phyloP scores from a whole-genome alignment of 2,329 filamentous ascomycete species.

The Fusarium sp. region DNA sequence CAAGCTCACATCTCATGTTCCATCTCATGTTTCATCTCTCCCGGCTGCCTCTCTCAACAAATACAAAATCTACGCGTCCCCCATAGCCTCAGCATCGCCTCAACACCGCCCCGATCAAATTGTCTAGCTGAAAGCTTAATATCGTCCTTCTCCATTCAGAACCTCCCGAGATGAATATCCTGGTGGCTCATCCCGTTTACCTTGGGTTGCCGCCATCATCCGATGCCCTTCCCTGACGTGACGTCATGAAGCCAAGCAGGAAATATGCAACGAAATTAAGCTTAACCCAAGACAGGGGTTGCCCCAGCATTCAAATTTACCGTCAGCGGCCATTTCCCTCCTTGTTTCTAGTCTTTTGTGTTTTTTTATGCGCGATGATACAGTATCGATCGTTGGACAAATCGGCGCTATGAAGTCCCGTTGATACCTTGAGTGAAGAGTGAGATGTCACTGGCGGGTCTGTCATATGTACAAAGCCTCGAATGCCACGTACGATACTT shows the following conservation, averaged over 20 bases:
- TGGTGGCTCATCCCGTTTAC: not conserved
- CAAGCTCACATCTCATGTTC: not conserved
- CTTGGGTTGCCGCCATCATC: not conserved
- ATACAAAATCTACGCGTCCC: not conserved
- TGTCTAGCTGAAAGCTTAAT: not conserved
- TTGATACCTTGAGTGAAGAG: not conserved
- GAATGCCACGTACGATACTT: not conserved
- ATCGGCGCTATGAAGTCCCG: conserved; percentile 3
- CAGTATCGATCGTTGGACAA: conserved; percentile 4
- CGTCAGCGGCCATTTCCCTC: not conserved
- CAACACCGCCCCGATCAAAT: conserved; percentile 15
- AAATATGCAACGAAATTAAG: conserved; percentile 11
- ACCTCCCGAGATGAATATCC: not conserved
- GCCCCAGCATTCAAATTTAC: not conserved
- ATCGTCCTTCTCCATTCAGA: conserved; percentile 8
- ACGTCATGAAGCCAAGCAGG: not conserved
- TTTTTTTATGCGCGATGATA: not conserved
- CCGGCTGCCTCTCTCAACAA: not conserved
- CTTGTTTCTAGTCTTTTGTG: conserved; percentile 3
- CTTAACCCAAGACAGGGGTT: conserved; percentile 12
- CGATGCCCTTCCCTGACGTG: not conserved
- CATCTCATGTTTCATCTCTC: not conserved
- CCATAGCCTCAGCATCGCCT: conserved; percentile 8
- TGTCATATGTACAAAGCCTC: not conserved
- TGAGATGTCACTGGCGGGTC: not conserved